These are phyloP conservation scores for Sclerotinia sclerotiorum DNA, from an alignment of 2,329 filamentous ascomycete species.

Conservation along the genomic window DNA sequence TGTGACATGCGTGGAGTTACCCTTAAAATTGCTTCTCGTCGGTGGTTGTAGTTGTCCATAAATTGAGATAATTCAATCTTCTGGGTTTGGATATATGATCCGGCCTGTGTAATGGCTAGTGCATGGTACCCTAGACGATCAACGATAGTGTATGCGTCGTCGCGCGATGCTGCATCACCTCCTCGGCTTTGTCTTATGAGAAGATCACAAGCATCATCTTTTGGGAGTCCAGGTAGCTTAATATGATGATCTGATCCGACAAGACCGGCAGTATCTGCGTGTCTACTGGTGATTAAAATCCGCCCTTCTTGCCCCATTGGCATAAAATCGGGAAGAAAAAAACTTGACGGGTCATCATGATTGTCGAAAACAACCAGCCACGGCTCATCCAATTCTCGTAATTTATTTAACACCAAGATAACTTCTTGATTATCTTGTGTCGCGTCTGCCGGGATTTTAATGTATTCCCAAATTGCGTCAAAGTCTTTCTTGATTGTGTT, in stretches of 20 bases:
- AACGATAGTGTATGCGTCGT: constrained; percentile 26
- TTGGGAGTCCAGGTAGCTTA: constrained; percentile 25
- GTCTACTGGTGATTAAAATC: constrained; percentile 31
- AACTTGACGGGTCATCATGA: constrained; percentile 29
- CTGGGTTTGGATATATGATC: constrained; percentile 33
- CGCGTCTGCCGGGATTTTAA: constrained; percentile 16
- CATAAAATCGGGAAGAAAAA: constrained; percentile 26
- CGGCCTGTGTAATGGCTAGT: constrained; percentile 38
- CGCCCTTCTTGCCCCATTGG: constrained; percentile 25
- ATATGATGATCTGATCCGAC: constrained; percentile 13
- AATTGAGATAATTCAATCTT: constrained; percentile 31
- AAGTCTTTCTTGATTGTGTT: constrained; percentile 27
- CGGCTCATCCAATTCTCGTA: constrained; percentile 18
- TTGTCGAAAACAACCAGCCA: constrained; percentile 37
- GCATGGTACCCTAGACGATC: constrained; percentile 32
- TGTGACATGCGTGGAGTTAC: constrained; percentile 30
- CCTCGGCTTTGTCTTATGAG: constrained; percentile 21
- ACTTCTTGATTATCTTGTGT: constrained; percentile 8
- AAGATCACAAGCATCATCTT: constrained; percentile 27
- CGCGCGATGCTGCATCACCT: not conserved
- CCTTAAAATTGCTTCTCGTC: constrained; percentile 26
- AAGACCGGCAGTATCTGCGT: constrained; percentile 16
- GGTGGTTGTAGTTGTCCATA: constrained; percentile 27
- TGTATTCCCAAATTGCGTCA: constrained; percentile 22
- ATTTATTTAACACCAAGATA: constrained; percentile 20